Base-by-base conservation (phyloP, 2,329 filamentous ascomycete genomes). In the Trichoderma semiorbis region DNA sequence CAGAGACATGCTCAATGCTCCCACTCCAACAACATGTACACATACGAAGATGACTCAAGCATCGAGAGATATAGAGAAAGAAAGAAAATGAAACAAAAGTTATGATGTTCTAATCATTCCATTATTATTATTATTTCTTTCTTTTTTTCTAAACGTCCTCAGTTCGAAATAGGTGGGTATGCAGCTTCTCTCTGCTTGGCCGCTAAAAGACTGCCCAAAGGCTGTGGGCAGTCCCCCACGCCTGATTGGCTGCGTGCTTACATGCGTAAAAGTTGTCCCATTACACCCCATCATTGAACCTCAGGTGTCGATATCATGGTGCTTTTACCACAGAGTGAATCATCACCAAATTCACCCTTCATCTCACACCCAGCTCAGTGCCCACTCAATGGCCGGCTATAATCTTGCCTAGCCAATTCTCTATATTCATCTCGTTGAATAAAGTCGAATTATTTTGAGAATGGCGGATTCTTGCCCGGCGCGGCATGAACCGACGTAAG, bases 401-500 rank as follows among this genome's bases (percentile, higher is more conserved):
- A 26, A 24, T 47, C 39, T n/a, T 32, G n/a, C 7, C 28, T 26
- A 34, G 39, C 2, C 16, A 18, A 61, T 47, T 32, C 28, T n/a
- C 28, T 12, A 7, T 18, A 7, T 32, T 26, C 2, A 7, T 11
- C n/a, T 18, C 18, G 1, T 18, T 34, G 26, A 32, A 61, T 34
- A 30, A 34, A 14, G 2, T 3, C 26, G 11, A 5, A 7, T 2
- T 14, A 36, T 53, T 8, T 1, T 18, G 57, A 69, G 24, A 61
- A 85, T 85, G 84, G 76, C 80, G 65, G 82, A 84, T 71, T 79
- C 79, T 60, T 86, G 85, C 74, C 83, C 84, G 12, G 75, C 78
- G 34, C 76, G 79, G 74, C 75, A 81, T 39, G 85, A 87, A 76
- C 84, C 84, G 65, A 83, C 85, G 85, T 86, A 73, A 80, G 84